Evolutionary conservation across 805 yeast genomes (phyloP), one percentile per base, ranked within the genome.

Genomic region (Teunomyces stri): DNA sequence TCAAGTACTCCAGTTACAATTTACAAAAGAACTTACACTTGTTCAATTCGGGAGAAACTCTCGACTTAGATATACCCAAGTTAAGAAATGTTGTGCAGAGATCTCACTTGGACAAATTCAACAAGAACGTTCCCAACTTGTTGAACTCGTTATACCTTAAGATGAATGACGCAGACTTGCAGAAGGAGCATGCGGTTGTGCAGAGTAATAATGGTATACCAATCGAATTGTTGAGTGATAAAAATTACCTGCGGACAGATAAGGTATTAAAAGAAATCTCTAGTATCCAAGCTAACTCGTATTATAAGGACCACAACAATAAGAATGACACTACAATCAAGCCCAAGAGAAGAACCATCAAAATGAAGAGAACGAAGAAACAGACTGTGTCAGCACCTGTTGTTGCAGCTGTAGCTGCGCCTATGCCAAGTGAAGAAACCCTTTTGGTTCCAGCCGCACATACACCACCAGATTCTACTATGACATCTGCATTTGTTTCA

Each of bases 11-110:
- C 11, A 78, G 87, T 0, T 77, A 87, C 20, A 71, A 70, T 51
- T 62, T 72, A 42, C 61, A 56, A 28, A 64, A 62, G 50, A 65
- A 61, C 40, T 56, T 66, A 13, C 51, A 60, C 4, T 69, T 92
- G 49, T 79, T 82, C 42, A 80, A 85, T 12, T 82, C 92, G 1
- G 79, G 97, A 52, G 89, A 87, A 54, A 88, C 97, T 0, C 72
- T 92, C 51, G 81, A 87, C n/a, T 64, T 92, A 42, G 74, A 79
- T 21, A 76, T 87, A 0, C 82, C 87, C 3, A 69, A 72, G 28
- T 76, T 85, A 51, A 75, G 73, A 22, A 81, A 79, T 50, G 76
- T 82, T 2, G 74, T 84, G 15, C 84, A 80, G 55, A 69, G 89
- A 50, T 78, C 84, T 20, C 68, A 72, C 64, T 71, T 67, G 63